phyloP scores from a whole-genome alignment of 1,284 basidiomycete species.

The Tylopilus sp. region DNA sequence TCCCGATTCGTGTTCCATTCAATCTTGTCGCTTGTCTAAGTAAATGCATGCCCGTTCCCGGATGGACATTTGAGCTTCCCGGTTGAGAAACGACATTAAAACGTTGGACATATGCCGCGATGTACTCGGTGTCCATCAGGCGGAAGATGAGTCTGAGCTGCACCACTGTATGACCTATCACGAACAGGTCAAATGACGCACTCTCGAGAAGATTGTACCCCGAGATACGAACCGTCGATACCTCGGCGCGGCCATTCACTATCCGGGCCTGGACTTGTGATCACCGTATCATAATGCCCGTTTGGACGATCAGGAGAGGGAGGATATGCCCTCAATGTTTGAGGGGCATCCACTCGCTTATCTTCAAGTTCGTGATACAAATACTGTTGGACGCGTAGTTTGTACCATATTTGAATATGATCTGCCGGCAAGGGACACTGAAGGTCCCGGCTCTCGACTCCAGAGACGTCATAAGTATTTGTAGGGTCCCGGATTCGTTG shows the following conservation, averaged over 20 bases:
- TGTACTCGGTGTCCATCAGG: neutral
- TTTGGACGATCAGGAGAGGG: neutral
- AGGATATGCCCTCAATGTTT: constrained; percentile 2
- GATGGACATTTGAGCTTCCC: neutral
- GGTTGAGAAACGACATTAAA: constrained; percentile 9
- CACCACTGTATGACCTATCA: neutral
- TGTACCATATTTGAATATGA: constrained; percentile 11
- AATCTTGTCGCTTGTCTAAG: too few relatives aligned
- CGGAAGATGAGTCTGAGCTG: constrained; percentile 12
- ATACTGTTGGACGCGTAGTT: constrained; percentile 3
- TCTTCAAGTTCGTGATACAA: neutral
- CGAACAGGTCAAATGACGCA: too few relatives aligned
- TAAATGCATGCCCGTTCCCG: constrained; percentile 9
- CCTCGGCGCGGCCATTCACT: neutral
- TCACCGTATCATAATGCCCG: neutral
- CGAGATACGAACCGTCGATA: neutral
- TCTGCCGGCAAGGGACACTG: too few relatives aligned
- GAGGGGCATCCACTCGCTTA: neutral
- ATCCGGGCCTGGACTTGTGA: neutral
- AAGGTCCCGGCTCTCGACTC: neutral
- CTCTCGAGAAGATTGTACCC: too few relatives aligned
- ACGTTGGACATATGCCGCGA: constrained; percentile 8
- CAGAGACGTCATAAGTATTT: neutral
- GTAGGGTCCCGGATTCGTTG: too few relatives aligned
- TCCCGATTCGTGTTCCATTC: too few relatives aligned